These are phyloP conservation scores for Kazachstania bromeliacearum DNA, from an alignment of 805 yeast species.

Conservation along the genomic window DNA sequence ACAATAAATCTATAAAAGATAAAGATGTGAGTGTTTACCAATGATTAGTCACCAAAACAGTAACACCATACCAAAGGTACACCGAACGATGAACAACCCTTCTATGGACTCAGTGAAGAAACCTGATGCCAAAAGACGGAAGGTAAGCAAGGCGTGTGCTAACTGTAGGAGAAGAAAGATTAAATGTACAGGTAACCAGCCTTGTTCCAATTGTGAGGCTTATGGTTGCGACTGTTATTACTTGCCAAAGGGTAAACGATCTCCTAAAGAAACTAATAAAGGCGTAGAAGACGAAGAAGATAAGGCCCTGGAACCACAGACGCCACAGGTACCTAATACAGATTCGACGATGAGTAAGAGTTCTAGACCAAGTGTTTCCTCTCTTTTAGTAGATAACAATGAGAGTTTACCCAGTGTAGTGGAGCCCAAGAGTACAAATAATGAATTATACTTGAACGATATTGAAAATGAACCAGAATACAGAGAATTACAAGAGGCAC, in stretches of 20 bases:
- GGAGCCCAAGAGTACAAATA: too few species aligned
- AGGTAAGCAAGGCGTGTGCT: conserved; percentile 17
- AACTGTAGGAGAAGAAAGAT: conserved; percentile 28
- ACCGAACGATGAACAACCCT: too few species aligned
- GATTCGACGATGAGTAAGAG: background rate
- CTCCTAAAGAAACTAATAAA: too few species aligned
- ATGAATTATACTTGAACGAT: conserved; percentile 15
- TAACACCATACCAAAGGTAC: too few species aligned
- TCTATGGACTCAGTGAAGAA: background rate
- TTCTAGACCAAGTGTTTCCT: background rate
- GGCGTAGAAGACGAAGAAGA: conserved; percentile 5
- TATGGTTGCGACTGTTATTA: conserved; percentile 22
- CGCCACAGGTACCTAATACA: too few species aligned
- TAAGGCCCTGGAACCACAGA: background rate
- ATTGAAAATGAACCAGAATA: conserved; percentile 11
- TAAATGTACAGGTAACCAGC: conserved; percentile 26
- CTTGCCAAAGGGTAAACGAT: background rate
- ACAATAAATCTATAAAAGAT: too few species aligned
- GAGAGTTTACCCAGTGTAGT: too few species aligned
- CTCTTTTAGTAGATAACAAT: background rate
- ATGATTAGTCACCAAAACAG: too few species aligned
- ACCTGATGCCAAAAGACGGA: conserved; percentile 1
- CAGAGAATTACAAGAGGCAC: conserved; percentile 9
- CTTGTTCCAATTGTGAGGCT: conserved; percentile 25
- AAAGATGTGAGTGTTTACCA: too few species aligned